phyloP scores from a whole-genome alignment of 257 asterid species.

The Solanum lycopersicoides region DNA sequence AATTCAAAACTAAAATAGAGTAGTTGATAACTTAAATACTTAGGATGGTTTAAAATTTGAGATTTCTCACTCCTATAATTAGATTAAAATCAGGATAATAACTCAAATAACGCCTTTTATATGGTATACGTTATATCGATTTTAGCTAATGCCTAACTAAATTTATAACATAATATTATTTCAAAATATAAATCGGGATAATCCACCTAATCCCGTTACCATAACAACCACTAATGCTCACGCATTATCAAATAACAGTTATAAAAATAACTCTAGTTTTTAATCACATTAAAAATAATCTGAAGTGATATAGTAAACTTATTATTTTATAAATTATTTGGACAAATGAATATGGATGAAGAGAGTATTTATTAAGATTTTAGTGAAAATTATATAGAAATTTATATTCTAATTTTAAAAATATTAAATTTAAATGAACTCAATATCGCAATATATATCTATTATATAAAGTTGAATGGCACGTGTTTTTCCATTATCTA shows the following conservation, averaged over 20 bases:
- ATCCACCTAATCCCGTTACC: background rate
- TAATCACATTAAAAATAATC: background rate
- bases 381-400: rapidly evolving
- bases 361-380: background rate
- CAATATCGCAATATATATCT: background rate
- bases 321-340: background rate
- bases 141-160: background rate
- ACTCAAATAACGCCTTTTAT: background rate
- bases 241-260: background rate
- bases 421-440: background rate
- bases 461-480: background rate
- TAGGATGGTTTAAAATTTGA: background rate
- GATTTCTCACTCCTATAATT: background rate
- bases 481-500: background rate
- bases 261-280: background rate
- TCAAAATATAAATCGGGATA: too few species aligned
- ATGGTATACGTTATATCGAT: background rate
- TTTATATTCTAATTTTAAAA: background rate
- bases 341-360: background rate
- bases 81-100: too few species aligned
- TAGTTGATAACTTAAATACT: background rate
- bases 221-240: background rate
- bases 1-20: background rate
- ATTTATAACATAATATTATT: too few species aligned
- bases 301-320: too few species aligned